Conservation (phyloP, 495 filamentous ascomycete species). For the Hapsidospora chrysogenum region DNA sequence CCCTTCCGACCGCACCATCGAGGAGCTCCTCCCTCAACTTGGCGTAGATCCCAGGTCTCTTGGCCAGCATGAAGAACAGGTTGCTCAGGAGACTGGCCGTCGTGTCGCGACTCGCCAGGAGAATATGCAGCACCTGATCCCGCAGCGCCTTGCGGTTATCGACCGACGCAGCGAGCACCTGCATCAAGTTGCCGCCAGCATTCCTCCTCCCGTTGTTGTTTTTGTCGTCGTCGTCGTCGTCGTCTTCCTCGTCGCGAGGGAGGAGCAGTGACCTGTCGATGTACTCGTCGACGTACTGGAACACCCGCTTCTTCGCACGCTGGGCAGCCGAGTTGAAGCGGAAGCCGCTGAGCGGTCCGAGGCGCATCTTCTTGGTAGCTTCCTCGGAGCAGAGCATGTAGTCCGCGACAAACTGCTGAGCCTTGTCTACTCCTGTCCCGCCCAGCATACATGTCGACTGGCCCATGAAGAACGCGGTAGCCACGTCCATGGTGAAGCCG, state of each 20-base stretch:
- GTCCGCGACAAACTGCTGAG: slow-evolving; percentile 11
- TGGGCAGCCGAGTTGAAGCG: neutral
- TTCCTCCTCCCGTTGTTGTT: slow-evolving; percentile 2
- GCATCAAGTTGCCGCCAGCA: slow-evolving; percentile 23
- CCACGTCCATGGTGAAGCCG: slow-evolving; percentile 47
- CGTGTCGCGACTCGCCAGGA: slow-evolving; percentile 41
- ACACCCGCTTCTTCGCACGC: slow-evolving; percentile 5
- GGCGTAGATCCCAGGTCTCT: slow-evolving; percentile 26
- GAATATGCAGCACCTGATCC: slow-evolving; percentile 31
- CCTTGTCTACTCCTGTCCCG: no score
- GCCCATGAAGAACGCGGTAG: slow-evolving; percentile 54
- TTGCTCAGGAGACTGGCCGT: slow-evolving; percentile 34
- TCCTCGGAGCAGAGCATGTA: slow-evolving; percentile 15
- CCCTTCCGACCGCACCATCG: slow-evolving; percentile 33
- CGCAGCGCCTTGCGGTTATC: slow-evolving; percentile 19
- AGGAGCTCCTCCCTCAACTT: slow-evolving; percentile 32
- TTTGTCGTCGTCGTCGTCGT: slow-evolving; percentile 4
- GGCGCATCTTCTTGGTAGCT: slow-evolving; percentile 6
- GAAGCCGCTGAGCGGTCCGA: slow-evolving; percentile 8
- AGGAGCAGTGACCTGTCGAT: slow-evolving; percentile 14
- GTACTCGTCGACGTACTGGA: slow-evolving; percentile 13
- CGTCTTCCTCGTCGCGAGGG: slow-evolving; percentile 6
- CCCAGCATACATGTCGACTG: slow-evolving; percentile 17
- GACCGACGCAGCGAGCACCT: slow-evolving; percentile 21
- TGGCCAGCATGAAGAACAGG: slow-evolving; percentile 22